Conservation (phyloP, 2,329 filamentous ascomycete species). For the Cladophialophora immunda region DNA sequence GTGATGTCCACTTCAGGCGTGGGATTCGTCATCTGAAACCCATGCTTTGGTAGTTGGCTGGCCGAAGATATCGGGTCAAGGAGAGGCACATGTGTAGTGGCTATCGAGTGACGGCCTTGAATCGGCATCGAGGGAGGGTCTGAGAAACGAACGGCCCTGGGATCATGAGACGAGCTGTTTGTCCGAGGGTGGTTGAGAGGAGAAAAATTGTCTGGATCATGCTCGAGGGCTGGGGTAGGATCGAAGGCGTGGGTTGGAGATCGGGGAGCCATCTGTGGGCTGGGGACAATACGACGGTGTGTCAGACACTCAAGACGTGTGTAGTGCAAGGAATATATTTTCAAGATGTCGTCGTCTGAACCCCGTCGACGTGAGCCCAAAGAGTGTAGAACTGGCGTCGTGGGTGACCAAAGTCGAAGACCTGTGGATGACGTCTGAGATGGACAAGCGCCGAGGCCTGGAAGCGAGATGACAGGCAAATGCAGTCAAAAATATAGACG, state of each 20-base stretch:
- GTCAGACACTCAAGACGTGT: background rate
- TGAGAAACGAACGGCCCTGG: constrained; percentile 55
- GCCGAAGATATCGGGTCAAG: constrained; percentile 42
- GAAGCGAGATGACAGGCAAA: constrained; percentile 9
- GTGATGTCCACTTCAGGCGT: constrained; percentile 42
- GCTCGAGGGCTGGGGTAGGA: constrained; percentile 39
- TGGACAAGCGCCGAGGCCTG: constrained; percentile 9
- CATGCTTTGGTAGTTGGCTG: constrained; percentile 38
- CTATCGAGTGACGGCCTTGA: constrained; percentile 51
- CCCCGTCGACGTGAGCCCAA: background rate
- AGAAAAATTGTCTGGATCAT: constrained; percentile 37
- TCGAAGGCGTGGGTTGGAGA: constrained; percentile 39
- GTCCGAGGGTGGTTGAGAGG: constrained; percentile 30
- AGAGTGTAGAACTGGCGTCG: background rate
- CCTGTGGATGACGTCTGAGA: constrained; percentile 20
- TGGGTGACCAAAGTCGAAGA: background rate
- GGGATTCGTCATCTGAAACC: constrained; percentile 37
- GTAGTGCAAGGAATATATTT: background rate
- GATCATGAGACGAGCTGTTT: constrained; percentile 29
- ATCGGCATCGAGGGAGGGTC: constrained; percentile 46
- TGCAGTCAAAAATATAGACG: constrained; percentile 19
- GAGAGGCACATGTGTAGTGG: constrained; percentile 46
- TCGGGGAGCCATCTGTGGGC: constrained; percentile 34
- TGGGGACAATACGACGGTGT: background rate
- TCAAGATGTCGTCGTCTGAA: background rate